Percentiles rank a stretch among this genome's conserved stretches.
Evolutionary conservation across 352 stramenopile species (phyloP).

Genomic region (Phytophthora multivora): DNA sequence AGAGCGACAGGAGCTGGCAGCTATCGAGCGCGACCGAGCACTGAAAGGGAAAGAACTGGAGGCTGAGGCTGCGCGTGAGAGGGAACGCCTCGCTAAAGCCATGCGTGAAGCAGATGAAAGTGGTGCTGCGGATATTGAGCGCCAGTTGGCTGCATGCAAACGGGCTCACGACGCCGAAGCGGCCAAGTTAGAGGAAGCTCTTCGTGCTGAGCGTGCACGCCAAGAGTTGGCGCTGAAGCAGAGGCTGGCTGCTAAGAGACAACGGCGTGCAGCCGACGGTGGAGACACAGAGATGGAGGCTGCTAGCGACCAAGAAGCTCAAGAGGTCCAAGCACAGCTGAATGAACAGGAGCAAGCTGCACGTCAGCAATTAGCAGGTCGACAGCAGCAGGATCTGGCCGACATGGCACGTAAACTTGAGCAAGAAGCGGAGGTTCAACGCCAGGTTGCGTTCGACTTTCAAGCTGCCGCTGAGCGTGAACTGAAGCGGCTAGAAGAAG

Average conservation of each 20-base stretch:
- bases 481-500: conserved; percentile 47
- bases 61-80: conserved; percentile 33
- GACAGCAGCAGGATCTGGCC: conserved; percentile 37
- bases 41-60: conserved; percentile 29
- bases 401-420: conserved; percentile 32
- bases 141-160: conserved; percentile 41
- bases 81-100: conserved; percentile 19
- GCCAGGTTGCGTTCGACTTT: conserved; percentile 22
- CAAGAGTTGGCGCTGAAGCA: conserved; percentile 51
- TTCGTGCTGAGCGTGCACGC: conserved; percentile 36
- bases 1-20: conserved; percentile 35
- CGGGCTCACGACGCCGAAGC: conserved; percentile 32
- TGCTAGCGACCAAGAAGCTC: conserved; percentile 4
- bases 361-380: conserved; percentile 21
- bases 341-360: conserved; percentile 25
- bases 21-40: conserved; percentile 35
- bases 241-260: conserved; percentile 38
- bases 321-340: conserved; percentile 19
- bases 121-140: conserved; percentile 39
- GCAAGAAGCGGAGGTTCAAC: conserved; percentile 25
- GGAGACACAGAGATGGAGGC: background rate
- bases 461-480: conserved; percentile 38
- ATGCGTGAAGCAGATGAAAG: conserved; percentile 26
- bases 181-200: conserved; percentile 27
- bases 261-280: conserved; percentile 4